phyloP scores from a whole-genome alignment of 495 filamentous ascomycete genomes.

The Cryomyces minteri region DNA sequence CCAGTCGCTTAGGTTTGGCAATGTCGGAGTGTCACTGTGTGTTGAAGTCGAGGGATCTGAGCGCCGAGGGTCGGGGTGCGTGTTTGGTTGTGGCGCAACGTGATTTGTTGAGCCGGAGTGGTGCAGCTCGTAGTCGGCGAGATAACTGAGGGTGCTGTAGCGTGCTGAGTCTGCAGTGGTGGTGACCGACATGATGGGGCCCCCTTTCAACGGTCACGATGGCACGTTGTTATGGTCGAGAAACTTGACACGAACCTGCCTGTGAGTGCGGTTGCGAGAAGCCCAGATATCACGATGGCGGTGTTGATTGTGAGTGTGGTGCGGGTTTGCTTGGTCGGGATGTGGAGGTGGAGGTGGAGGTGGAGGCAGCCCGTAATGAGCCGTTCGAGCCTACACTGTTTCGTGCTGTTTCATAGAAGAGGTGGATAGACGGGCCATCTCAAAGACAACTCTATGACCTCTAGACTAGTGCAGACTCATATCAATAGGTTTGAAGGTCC shows the following conservation, averaged over 20 bases:
- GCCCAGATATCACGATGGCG: too few species aligned
- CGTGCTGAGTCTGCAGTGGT: conserved; percentile 19
- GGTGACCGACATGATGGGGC: conserved; percentile 19
- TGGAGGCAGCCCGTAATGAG: too few species aligned
- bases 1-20: conserved; percentile 22
- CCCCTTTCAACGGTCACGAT: too few species aligned
- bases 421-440: background rate
- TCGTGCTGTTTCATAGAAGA: too few species aligned
- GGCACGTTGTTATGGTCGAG: too few species aligned
- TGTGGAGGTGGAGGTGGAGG: too few species aligned
- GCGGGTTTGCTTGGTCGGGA: too few species aligned
- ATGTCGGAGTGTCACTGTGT: background rate
- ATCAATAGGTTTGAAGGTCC: background rate
- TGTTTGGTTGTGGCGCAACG: conserved; percentile 8
- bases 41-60: too few species aligned
- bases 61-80: conserved; percentile 3
- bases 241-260: too few species aligned
- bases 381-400: too few species aligned
- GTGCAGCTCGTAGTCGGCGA: conserved; percentile 31
- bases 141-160: conserved; percentile 14
- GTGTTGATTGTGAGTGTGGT: too few species aligned
- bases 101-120: conserved; percentile 15
- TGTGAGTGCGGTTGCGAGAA: too few species aligned
- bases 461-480: background rate
- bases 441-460: background rate